Evolutionary conservation across 805 yeast species (phyloP), one percentile per base, ranked within the genome.

Genomic region (Starmerella stigmatis): DNA sequence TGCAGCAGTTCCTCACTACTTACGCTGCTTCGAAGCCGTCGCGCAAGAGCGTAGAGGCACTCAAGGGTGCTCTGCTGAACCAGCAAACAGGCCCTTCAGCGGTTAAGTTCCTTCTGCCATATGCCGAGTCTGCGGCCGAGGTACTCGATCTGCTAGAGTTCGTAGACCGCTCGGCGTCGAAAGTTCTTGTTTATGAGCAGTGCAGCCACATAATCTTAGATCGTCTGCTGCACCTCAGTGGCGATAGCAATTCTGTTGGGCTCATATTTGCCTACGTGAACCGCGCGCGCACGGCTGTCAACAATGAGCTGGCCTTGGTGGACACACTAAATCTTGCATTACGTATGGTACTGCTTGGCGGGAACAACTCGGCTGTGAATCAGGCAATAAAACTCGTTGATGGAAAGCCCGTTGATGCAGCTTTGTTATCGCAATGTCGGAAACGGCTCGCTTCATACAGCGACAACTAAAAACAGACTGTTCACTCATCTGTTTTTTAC

Each of bases 191-290:
- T 12, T 50, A 53, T 21, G 37, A 46, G 9, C 35, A 37, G n/a
- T 59, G 62, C 47, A 64, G 61, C 35, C 44, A 44, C 7, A 50
- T 45, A 4, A 46, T 59, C 3, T 41, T 59, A 4, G 41, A 45
- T 10, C 45, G 53, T 6, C 49, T 55, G 16, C 36, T 29, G 17
- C 37, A n/a, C n/a, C 22, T 23, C 11, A 43, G 33, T n/a, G n/a
- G 13, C 22, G 23, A 21, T 15, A 33, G 29, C 19, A n/a, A n/a
- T n/a, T n/a, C n/a, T n/a, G 23, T 47, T 35, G 35, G 44, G n/a
- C 25, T 26, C 8, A 15, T 45, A 16, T 47, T 49, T 31, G 47
- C 46, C 8, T 26, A 47, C 10, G 26, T 52, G n/a, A 21, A 27
- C 10, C 46, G 55, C 23, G 25, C 45, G 15, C 36, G 17, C 3